These are phyloP conservation scores for Sphagnum magellanicum DNA, from an alignment of 228 moss, liverwort and hornwort genomes.

Conservation along the genomic window DNA sequence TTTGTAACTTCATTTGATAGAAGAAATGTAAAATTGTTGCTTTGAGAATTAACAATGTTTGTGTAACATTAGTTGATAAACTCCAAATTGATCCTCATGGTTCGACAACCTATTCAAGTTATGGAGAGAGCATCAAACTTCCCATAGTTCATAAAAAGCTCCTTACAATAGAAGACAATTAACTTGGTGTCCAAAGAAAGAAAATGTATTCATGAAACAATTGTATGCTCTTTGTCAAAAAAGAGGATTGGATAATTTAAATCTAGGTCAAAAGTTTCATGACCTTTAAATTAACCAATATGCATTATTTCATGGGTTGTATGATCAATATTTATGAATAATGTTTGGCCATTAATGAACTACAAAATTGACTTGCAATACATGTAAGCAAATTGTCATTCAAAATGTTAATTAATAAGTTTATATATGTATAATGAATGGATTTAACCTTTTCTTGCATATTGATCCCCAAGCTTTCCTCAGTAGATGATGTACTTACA, in stretches of 20 bases:
- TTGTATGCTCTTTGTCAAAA: too few relatives aligned
- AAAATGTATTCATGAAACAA: too few relatives aligned
- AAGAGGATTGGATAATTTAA: too few relatives aligned
- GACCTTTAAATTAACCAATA: too few relatives aligned
- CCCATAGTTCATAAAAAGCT: background rate
- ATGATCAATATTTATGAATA: too few relatives aligned
- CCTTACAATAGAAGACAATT: background rate
- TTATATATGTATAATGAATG: too few relatives aligned
- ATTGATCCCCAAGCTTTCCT: background rate
- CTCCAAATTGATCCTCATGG: constrained; percentile 27
- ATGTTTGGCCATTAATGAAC: too few relatives aligned
- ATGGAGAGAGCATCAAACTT: background rate
- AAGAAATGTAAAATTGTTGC: constrained; percentile 7
- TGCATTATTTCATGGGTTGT: too few relatives aligned
- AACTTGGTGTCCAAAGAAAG: background rate
- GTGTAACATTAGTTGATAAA: constrained; percentile 23
- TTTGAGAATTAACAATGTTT: constrained; percentile 8
- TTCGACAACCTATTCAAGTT: constrained; percentile 15
- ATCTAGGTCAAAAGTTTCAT: too few relatives aligned
- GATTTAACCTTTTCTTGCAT: constrained; percentile 7
- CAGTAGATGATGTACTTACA: constrained; percentile 8
- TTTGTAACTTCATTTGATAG: constrained; percentile 12
- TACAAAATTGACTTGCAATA: too few relatives aligned
- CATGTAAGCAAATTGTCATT: too few relatives aligned
- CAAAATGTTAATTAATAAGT: too few relatives aligned